phyloP scores from a whole-genome alignment of 176 grass and related monocot genomes.

The Metroxylon sagu region DNA sequence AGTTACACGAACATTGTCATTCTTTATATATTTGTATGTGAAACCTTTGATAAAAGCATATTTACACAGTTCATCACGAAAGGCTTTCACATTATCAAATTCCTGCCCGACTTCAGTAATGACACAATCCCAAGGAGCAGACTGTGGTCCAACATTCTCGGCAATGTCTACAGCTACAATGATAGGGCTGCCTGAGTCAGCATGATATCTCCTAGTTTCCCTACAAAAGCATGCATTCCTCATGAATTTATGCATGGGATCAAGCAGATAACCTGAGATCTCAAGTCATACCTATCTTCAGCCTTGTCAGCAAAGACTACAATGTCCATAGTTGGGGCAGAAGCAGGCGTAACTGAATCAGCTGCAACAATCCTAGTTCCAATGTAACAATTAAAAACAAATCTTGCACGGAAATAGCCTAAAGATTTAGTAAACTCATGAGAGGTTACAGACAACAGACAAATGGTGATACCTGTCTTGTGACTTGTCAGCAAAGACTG shows the following conservation, averaged over 20 bases:
- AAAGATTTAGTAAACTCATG: too few species aligned
- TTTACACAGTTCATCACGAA: slow-evolving; percentile 84
- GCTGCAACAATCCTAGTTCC: slow-evolving; percentile 44
- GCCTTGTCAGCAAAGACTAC: slow-evolving; percentile 30
- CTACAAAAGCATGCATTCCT: slow-evolving; percentile 29
- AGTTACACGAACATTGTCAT: slow-evolving; percentile 81
- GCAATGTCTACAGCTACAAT: slow-evolving; percentile 13
- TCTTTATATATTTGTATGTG: slow-evolving; percentile 81
- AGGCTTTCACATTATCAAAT: slow-evolving; percentile 96
- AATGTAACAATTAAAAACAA: slow-evolving; percentile 8
- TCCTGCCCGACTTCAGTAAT: slow-evolving; percentile 90
- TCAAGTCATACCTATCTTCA: slow-evolving; percentile 41
- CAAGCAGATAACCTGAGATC: not conserved
- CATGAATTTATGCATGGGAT: not conserved
- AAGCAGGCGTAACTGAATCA: slow-evolving; percentile 47
- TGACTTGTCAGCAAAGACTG: slow-evolving; percentile 29
- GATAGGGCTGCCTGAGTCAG: slow-evolving; percentile 19
- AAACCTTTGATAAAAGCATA: slow-evolving; percentile 88
- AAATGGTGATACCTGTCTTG: slow-evolving; percentile 35
- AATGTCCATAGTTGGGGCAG: slow-evolving; percentile 36
- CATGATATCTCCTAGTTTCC: slow-evolving; percentile 23
- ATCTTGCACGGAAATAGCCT: not conserved
- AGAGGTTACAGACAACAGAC: too few species aligned
- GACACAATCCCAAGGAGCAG: slow-evolving; percentile 44
- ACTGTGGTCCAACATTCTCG: slow-evolving; percentile 17